A percentile compares a stretch with the other conserved stretches of the same genome.
Conservation (phyloP, 352 stramenopile genomes). For the Hyphochytrium catenoides region DNA sequence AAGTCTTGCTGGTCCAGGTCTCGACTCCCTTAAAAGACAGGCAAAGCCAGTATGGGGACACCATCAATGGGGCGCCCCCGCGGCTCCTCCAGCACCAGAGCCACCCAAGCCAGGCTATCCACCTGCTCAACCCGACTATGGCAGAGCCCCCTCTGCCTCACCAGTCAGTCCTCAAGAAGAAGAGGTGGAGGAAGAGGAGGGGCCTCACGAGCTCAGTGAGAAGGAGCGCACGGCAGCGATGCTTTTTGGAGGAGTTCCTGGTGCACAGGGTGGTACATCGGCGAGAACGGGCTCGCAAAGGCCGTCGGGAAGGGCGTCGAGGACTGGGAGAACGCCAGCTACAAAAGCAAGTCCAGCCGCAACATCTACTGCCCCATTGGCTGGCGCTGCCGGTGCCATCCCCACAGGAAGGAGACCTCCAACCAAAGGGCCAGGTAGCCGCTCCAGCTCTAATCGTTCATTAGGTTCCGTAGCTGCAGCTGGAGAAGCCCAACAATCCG, state of each 20-base stretch:
- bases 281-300: constrained; percentile 9
- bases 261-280: constrained; percentile 14
- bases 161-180: constrained; percentile 11
- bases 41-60: too few relatives aligned
- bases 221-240: constrained; percentile 67
- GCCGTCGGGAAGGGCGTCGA: constrained; percentile 3
- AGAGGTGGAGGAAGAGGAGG: constrained; percentile 15
- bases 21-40: too few relatives aligned
- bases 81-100: constrained; percentile 11
- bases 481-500: constrained; percentile 12
- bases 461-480: constrained; percentile 14
- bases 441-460: constrained; percentile 10
- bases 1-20: too few relatives aligned
- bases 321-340: neutral
- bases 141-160: constrained; percentile 2
- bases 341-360: constrained; percentile 3
- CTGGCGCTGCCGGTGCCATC: constrained; percentile 9
- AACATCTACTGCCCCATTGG: constrained; percentile 18
- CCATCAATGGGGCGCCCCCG: too few relatives aligned
- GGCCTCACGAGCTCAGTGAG: constrained; percentile 26
- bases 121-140: constrained; percentile 4
- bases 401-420: constrained; percentile 16
- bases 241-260: constrained; percentile 85
- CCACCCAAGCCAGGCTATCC: constrained; percentile 6
- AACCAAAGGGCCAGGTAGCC: neutral